Conservation (phyloP, 805 yeast genomes). For the Cephaloascus fragrans region DNA sequence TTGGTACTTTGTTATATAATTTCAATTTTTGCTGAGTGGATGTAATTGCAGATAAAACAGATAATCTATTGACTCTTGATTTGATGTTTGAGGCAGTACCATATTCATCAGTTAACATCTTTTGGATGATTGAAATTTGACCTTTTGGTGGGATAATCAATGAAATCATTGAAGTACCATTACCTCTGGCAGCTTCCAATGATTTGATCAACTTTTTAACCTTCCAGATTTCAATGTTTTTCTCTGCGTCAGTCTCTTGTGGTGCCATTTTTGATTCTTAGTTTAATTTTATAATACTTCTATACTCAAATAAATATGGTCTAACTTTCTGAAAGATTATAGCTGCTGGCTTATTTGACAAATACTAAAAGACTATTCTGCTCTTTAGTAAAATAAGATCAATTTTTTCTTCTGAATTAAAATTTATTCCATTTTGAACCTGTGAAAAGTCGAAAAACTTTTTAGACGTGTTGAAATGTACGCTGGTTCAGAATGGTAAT, state of each 20-base stretch:
- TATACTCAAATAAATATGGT: too few species aligned
- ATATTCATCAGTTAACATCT: conserved; percentile 94
- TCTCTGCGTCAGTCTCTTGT: conserved; percentile 70
- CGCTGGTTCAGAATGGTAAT: too few species aligned
- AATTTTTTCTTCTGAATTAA: too few species aligned
- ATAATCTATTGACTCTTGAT: conserved; percentile 92
- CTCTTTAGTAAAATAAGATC: too few species aligned
- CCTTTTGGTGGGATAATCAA: conserved; percentile 92
- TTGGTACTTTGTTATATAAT: conserved; percentile 81
- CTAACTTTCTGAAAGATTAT: too few species aligned
- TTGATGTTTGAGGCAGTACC: conserved; percentile 98
- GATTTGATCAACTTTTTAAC: conserved; percentile 80
- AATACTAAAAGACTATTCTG: too few species aligned
- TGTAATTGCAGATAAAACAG: conserved; percentile 93
- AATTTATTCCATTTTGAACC: too few species aligned
- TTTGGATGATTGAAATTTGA: conserved; percentile 79
- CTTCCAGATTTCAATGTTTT: conserved; percentile 98
- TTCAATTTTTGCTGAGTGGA: conserved; percentile 96
- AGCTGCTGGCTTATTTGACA: too few species aligned
- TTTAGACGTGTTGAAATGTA: too few species aligned
- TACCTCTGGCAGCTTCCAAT: conserved; percentile 89
- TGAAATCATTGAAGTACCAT: conserved; percentile 98
- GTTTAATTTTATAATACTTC: conserved; percentile 1
- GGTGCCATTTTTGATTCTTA: conserved; percentile 13
- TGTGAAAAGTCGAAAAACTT: too few species aligned